Evolutionary conservation across 331 rosid genomes (phyloP), one percentile per base, ranked within the genome.

Genomic region (Quercus phellos): DNA sequence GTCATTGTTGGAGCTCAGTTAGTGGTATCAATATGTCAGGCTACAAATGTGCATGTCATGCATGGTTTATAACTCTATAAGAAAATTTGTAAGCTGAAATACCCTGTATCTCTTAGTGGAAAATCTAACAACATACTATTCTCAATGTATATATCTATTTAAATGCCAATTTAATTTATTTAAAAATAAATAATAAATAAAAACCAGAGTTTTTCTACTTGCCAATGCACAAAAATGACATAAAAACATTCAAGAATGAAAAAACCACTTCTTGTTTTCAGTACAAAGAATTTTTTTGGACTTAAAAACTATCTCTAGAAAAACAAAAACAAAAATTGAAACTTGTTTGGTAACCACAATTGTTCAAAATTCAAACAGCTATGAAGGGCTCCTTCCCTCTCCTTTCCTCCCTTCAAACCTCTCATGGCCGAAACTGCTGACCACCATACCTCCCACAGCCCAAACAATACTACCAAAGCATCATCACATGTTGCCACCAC

Each of bases 121-220:
- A 58, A 58, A 21, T 22, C 4, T 19, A 22, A 58, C 29, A 22
- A 56, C 22, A 21, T 19, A 58, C 53, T 46, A 11, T 46, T 46
- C 53, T 12, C 1, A 46, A 46, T 46, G 77, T 68, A 18, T 26
- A 8, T 38, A 26, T 26, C 32, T 59, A 67, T 68, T 11, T 43
- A 19, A 59, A 73, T 55, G 69, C 26, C 19, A 16, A 18, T 38
- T 75, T 55, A 24, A 42, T 70, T 77, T 66, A 73, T 83, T 77
- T 72, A 73, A 75, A 71, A 79, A 55, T 43, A 58, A 61, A 74
- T 38, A 43, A 51, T 38, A 56, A 42, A 67, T 78, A 18, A 38
- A 38, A 38, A 8, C 46, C 46, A 38, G 8, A 38, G 46, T 29
- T 17, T n/a, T 73, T n/a, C 56, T 64, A 43, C 64, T 51, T 61